These are phyloP conservation scores for Colletotrichum sp. DNA, from an alignment of 2,329 filamentous ascomycete genomes.

Conservation along the genomic window DNA sequence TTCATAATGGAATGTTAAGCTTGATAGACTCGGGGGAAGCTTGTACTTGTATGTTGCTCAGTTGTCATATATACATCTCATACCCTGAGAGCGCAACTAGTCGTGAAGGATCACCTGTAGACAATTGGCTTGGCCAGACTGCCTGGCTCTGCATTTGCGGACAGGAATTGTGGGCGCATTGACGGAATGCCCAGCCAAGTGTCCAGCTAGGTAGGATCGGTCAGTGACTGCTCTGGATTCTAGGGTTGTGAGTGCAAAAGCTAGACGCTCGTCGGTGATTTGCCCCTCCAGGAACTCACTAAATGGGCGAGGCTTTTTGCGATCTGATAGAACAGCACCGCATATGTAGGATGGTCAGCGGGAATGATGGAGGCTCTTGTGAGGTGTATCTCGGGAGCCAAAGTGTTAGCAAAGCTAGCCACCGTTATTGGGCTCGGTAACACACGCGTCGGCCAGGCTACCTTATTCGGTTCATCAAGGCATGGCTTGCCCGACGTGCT, in stretches of 20 bases:
- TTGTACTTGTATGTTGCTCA: slow-evolving; percentile 47
- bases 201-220: neutral
- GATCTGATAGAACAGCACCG: neutral
- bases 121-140: neutral
- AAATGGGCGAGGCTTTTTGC: neutral
- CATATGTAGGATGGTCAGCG: neutral
- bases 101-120: neutral
- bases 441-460: neutral
- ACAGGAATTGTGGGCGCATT: neutral
- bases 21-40: slow-evolving; percentile 20
- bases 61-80: slow-evolving; percentile 40
- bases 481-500: neutral
- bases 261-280: neutral
- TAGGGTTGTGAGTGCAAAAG: neutral
- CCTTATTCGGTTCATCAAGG: neutral
- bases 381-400: neutral
- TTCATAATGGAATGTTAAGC: slow-evolving; percentile 13
- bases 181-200: neutral
- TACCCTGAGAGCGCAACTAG: slow-evolving; percentile 12
- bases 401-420: neutral
- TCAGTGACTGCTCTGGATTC: neutral
- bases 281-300: neutral
- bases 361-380: neutral
- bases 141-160: neutral
- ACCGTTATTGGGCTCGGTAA: neutral